Base-by-base conservation (phyloP, 352 stramenopile species). In the Globisporangium parvum region DNA sequence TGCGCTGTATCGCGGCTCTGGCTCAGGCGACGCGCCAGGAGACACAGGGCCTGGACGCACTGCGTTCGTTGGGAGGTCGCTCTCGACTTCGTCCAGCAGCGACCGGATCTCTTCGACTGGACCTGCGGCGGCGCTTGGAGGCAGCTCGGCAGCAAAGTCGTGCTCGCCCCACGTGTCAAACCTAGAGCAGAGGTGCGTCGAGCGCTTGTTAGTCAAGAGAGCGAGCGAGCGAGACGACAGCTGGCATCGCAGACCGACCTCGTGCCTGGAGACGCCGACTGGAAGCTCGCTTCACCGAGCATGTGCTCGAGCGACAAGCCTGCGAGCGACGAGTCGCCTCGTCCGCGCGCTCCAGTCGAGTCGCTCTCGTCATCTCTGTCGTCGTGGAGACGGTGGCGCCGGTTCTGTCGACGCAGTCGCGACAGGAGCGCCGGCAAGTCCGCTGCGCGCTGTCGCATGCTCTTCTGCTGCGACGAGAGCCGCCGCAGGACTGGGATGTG, bases 371-470 rank as follows among this genome's bases (percentile, higher is more conserved):
- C 14, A 26, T 26, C 28, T 10, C 12, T 35, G 47, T 52, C 57
- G 10, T 68, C 62, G 48, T 69, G 40, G 14, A 77, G 53, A 1
- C 59, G 63, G 11, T 80, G 59, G 17, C 66, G 63, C 9, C 50
- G 58, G 3, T 48, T 62, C 47, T 59, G 48, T n/a, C 59, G 54
- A 6, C 59, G 60, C 44, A 55, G 42, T 14, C 56, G 54, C 49
- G 72, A 76, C 15, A 77, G 41, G 15, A 66, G 59, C 17, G 47
- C 48, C 23, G 59, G 55, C 6, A 66, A 47, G 20, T 57, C 57
- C 0, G 26, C 35, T 0, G 56, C 57, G 9, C 23, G 57, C 33
- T 55, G 21, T 1, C 23, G 45, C 33, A 59, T 23, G 21, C 18
- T 59, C 54, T 47, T 53, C 1, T 46, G 41, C 20, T 39, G 44